These are phyloP conservation scores for Nicotiana tabacum DNA, from an alignment of 257 asterid species.

Conservation along the genomic window DNA sequence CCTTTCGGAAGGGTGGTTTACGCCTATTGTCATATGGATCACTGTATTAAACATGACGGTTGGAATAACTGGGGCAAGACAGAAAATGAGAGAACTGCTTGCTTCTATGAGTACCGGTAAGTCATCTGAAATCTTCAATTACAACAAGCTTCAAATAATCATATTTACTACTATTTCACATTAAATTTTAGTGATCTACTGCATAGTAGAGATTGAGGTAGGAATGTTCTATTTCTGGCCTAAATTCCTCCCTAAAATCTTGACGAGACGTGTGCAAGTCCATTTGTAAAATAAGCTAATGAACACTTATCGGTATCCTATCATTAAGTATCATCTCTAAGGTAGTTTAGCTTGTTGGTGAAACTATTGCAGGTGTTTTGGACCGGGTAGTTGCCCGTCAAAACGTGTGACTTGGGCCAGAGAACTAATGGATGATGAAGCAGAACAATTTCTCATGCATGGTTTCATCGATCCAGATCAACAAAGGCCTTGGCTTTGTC, in stretches of 20 bases:
- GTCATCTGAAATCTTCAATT: constrained; percentile 9
- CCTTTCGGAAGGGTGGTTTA: constrained; percentile 94
- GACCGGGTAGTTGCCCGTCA: constrained; percentile 77
- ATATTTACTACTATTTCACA: neutral
- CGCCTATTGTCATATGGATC: constrained; percentile 73
- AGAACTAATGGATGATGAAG: constrained; percentile 84
- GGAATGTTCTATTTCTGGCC: neutral
- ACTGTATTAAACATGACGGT: constrained; percentile 65
- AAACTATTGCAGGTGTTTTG: constrained; percentile 56
- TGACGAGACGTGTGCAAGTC: neutral
- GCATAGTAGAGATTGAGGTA: neutral
- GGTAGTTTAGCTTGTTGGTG: neutral
- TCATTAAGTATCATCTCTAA: neutral
- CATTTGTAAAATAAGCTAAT: neutral
- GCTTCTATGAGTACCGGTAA: constrained; percentile 94
- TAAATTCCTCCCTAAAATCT: neutral
- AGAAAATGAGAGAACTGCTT: constrained; percentile 90
- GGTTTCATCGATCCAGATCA: constrained; percentile 72
- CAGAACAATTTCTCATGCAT: constrained; percentile 61
- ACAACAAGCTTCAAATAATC: neutral
- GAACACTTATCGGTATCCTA: too few relatives aligned
- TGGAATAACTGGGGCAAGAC: constrained; percentile 95
- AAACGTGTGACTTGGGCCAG: constrained; percentile 86
- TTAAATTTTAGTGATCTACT: neutral
- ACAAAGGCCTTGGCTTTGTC: constrained; percentile 71